Percentiles rank a stretch among this genome's conserved stretches.
phyloP scores from a whole-genome alignment of 2,329 filamentous ascomycete genomes.

The Beauveria asiatica region DNA sequence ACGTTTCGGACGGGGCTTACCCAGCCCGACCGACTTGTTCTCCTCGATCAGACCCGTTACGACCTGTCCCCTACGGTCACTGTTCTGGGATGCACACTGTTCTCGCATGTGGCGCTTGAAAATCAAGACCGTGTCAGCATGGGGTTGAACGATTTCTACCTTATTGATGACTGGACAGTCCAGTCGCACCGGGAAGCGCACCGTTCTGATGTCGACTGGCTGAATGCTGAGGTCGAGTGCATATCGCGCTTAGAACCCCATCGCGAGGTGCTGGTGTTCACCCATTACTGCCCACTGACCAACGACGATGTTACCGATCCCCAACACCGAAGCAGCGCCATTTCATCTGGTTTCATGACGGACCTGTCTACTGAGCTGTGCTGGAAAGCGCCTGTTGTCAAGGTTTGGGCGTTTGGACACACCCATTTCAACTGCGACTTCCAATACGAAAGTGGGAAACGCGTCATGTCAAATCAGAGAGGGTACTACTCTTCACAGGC shows the following conservation, averaged over 20 bases:
- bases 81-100: constrained; percentile 35
- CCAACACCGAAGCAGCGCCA: constrained; percentile 20
- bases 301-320: constrained; percentile 18
- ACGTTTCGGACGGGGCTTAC: background rate
- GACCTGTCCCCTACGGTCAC: constrained; percentile 22
- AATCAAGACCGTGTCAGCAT: constrained; percentile 24
- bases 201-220: constrained; percentile 18
- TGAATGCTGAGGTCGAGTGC: constrained; percentile 17
- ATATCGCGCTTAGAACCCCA: constrained; percentile 12
- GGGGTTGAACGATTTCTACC: constrained; percentile 17
- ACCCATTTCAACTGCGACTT: constrained; percentile 38
- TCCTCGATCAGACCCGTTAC: background rate
- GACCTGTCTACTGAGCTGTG: constrained; percentile 30
- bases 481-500: constrained; percentile 17
- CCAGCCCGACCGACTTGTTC: constrained; percentile 6
- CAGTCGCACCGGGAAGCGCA: constrained; percentile 18
- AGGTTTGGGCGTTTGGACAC: constrained; percentile 39
- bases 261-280: constrained; percentile 25
- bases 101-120: constrained; percentile 26
- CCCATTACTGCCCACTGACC: constrained; percentile 30
- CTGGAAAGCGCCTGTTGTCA: constrained; percentile 28
- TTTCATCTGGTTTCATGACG: constrained; percentile 29
- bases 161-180: constrained; percentile 22
- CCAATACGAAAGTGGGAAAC: constrained; percentile 17
- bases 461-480: constrained; percentile 25